Percentiles rank a stretch among this genome's conserved stretches.
These are phyloP conservation scores for Oehlia diaphana DNA, from an alignment of 192 early-diverging fungal genomes.

Conservation along the genomic window DNA sequence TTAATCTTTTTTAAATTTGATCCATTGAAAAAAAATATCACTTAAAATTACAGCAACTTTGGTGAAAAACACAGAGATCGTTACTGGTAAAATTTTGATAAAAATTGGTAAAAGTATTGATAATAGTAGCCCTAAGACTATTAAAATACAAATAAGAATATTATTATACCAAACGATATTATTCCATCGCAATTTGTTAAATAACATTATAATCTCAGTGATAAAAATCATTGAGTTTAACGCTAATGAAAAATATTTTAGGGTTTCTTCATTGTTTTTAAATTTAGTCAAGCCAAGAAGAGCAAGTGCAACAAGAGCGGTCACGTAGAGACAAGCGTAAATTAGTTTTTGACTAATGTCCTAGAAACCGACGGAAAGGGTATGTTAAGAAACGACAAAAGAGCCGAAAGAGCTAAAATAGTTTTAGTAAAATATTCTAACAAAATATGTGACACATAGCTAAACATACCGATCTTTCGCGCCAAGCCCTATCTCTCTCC, in stretches of 20 bases:
- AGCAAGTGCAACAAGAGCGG: not conserved
- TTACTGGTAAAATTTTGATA: slow-evolving; percentile 11
- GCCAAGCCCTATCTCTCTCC: not conserved
- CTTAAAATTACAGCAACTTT: slow-evolving; percentile 9
- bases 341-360: not conserved
- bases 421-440: slow-evolving; percentile 12
- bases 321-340: not conserved
- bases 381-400: not conserved
- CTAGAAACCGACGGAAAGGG: no score
- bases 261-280: not conserved
- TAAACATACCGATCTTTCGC: slow-evolving; percentile 28
- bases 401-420: slow-evolving; percentile 5
- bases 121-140: slow-evolving; percentile 11
- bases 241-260: not conserved
- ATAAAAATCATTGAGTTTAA: not conserved
- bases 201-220: no score
- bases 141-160: slow-evolving; percentile 14
- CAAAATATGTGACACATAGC: slow-evolving; percentile 4
- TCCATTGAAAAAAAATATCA: not conserved
- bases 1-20: no score
- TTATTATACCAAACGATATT: not conserved
- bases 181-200: not conserved
- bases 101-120: not conserved
- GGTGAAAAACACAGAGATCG: no score
- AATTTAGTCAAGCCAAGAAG: not conserved